phyloP scores from a whole-genome alignment of 106 monocot genomes.

The Dendrobium catenatum region DNA sequence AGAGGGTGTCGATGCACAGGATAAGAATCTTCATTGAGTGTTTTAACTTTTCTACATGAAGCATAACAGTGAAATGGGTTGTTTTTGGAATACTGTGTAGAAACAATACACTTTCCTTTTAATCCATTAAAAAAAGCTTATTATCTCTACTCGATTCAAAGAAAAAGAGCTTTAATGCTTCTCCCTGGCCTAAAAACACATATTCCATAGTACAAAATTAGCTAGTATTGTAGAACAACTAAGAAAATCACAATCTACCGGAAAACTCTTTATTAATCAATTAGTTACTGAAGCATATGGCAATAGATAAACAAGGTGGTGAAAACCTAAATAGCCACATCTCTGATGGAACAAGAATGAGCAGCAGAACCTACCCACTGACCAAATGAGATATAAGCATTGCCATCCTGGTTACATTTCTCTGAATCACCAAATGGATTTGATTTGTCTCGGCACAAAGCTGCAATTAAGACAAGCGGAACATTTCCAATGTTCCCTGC shows the following conservation, averaged over 20 bases:
- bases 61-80: too few species aligned
- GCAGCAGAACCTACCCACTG: conserved; percentile 52
- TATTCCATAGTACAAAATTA: not conserved
- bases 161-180: not conserved
- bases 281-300: not conserved
- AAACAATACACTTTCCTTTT: not conserved
- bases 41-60: too few species aligned
- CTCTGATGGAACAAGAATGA: not conserved
- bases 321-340: not conserved
- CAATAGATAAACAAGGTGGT: not conserved
- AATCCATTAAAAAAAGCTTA: not conserved
- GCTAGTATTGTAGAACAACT: not conserved
- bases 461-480: conserved; percentile 75
- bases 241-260: not conserved
- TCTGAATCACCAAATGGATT: conserved; percentile 67
- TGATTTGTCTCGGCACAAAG: conserved; percentile 60
- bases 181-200: not conserved
- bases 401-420: conserved; percentile 67
- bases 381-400: conserved; percentile 79
- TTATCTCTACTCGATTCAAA: not conserved
- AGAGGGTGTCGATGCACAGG: too few species aligned
- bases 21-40: too few species aligned
- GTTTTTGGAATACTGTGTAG: not conserved
- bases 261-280: not conserved
- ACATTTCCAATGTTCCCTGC: conserved; percentile 78